Percentiles rank a stretch among this genome's conserved stretches.
Conservation (phyloP, 345 rosid genomes). For the Hibiscus trionum region DNA sequence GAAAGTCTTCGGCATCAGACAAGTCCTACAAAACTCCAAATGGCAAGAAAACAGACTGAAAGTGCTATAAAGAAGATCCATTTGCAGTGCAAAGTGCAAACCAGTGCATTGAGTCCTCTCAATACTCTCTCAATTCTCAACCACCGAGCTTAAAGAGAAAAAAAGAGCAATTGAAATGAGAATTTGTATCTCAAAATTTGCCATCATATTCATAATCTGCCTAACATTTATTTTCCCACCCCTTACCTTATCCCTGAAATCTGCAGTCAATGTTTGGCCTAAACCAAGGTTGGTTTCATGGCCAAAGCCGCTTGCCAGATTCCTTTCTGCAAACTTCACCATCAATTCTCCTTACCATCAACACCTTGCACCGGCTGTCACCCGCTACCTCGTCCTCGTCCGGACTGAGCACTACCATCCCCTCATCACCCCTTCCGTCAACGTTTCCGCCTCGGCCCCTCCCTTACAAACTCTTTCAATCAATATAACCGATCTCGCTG, state of each 20-base stretch:
- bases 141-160: neutral
- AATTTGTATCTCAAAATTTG: neutral
- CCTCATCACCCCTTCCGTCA: slow-evolving; percentile 26
- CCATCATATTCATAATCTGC: neutral
- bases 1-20: neutral
- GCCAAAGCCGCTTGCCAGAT: slow-evolving; percentile 39
- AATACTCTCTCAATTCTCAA: neutral
- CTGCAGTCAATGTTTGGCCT: slow-evolving; percentile 59
- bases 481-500: slow-evolving; percentile 33
- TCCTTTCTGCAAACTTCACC: slow-evolving; percentile 45
- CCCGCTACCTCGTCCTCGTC: slow-evolving; percentile 39
- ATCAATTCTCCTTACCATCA: slow-evolving; percentile 40
- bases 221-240: neutral
- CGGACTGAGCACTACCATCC: slow-evolving; percentile 47
- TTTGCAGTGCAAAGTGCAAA: neutral
- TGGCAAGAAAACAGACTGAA: neutral
- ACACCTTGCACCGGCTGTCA: slow-evolving; percentile 44
- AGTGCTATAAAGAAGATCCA: neutral
- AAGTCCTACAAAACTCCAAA: neutral
- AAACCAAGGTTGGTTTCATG: slow-evolving; percentile 56
- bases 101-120: neutral
- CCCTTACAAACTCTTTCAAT: slow-evolving; percentile 35
- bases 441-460: slow-evolving; percentile 27
- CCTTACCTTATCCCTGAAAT: neutral
- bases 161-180: neutral